Base-by-base conservation (phyloP, 140 eudicot genomes). In the Senecio squalidus region DNA sequence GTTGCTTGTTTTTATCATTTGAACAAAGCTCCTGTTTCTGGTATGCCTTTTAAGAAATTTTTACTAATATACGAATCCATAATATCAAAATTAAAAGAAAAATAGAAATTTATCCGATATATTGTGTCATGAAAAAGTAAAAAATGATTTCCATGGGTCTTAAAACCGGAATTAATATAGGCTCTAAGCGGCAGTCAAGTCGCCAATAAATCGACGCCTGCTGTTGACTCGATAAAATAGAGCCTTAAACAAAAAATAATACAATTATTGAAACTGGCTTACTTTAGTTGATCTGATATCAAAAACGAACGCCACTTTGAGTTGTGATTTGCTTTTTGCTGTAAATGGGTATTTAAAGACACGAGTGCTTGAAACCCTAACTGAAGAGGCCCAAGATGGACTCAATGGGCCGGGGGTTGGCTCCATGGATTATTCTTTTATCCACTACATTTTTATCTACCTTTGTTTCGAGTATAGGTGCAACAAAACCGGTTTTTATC, bases 121-220 rank as follows among this genome's bases (percentile, higher is more conserved):
- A 84, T 74, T 84, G 79, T 80, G 65, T 80, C 88, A 78, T 39
- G 71, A 78, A 80, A 74, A 53, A 13, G 74, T 0, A 0, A 33
- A 5, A 0, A 38, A 0, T 14, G 36, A 14, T 43, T 74, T 67
- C 25, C 81, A 66, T 77, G 94, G 94, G 56, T 84, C 85, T 80
- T 84, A 41, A 58, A 36, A 74, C 65, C 82, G 65, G 43, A 36
- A 10, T 55, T 8, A 33, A 61, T 84, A 5, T 80, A 22, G 94
- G 94, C 94, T 84, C 88, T 75, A 80, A 74, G 94, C 94, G 94
- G 94, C 94, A 84, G 94, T 62, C 78, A 64, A 82, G 77, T 65
- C 78, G 69, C 78, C 80, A 80, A 44, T 11, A 64, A 74, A 66
- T 52, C 60, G 84, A 68, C 85, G 78, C 88, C 80, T 72, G 88